Evolutionary conservation across 78 protist genomes (phyloP).

Genomic region (Mantamonas sphyraenae): DNA sequence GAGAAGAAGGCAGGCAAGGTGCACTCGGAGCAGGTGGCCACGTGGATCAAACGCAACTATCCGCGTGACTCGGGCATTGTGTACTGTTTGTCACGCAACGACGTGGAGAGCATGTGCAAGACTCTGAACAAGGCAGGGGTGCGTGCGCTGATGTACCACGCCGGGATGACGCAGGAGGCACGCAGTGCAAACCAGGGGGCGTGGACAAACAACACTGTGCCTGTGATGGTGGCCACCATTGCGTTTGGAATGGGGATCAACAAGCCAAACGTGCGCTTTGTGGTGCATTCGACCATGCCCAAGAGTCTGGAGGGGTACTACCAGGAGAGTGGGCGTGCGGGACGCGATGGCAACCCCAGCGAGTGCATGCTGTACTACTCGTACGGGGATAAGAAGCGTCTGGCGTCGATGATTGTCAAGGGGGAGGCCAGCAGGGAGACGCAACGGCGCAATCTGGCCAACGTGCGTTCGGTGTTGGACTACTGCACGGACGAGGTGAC

Average conservation of each 20-base stretch:
- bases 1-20: neutral
- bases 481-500: too few species aligned
- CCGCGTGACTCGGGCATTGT: conserved; percentile 78
- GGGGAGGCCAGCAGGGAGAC: too few species aligned
- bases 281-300: conserved; percentile 79
- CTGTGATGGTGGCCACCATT: conserved; percentile 84
- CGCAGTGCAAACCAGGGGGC: conserved; percentile 25
- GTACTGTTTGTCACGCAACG: conserved; percentile 75
- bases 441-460: too few species aligned
- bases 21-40: conserved; percentile 32
- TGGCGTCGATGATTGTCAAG: too few species aligned
- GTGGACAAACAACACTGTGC: conserved; percentile 45
- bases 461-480: too few species aligned
- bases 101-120: conserved; percentile 65
- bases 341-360: conserved; percentile 72
- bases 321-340: conserved; percentile 81
- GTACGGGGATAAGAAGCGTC: conserved; percentile 19
- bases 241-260: conserved; percentile 97
- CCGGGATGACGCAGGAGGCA: conserved; percentile 36
- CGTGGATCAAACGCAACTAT: conserved; percentile 10
- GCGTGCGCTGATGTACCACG: conserved; percentile 67
- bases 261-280: conserved; percentile 78
- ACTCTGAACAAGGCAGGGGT: conserved; percentile 27
- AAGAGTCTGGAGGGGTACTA: conserved; percentile 61
- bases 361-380: conserved; percentile 25